Evolutionary conservation across 2,329 filamentous ascomycete genomes (phyloP).

Genomic region (Aspergillus sp.): DNA sequence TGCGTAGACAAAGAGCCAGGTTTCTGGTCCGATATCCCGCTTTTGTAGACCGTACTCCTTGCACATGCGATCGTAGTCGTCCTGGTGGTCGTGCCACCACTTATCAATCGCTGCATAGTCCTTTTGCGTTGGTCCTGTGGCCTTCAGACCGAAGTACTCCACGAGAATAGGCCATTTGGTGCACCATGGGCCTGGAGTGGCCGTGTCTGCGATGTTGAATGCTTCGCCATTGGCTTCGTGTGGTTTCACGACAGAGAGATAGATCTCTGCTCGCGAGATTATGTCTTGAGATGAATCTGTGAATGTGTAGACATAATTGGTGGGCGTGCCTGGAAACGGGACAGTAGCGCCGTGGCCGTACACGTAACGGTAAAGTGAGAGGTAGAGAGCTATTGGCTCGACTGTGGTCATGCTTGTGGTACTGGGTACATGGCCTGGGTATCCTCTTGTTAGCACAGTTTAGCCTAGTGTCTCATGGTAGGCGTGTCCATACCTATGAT

Average conservation of each 20-base stretch:
- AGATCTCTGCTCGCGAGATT: slow-evolving; percentile 28
- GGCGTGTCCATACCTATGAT: slow-evolving; percentile 33
- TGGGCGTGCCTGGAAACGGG: slow-evolving; percentile 40
- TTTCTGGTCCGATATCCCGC: slow-evolving; percentile 14
- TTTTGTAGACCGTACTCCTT: slow-evolving; percentile 18
- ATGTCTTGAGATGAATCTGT: slow-evolving; percentile 43
- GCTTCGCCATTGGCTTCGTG: slow-evolving; percentile 19
- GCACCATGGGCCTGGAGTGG: slow-evolving; percentile 17
- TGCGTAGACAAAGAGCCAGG: slow-evolving; percentile 22
- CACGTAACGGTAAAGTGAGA: slow-evolving; percentile 40
- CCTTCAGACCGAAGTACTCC: slow-evolving; percentile 26
- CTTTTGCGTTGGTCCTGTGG: slow-evolving; percentile 7
- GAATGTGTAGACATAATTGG: slow-evolving; percentile 36
- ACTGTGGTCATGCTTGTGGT: slow-evolving; percentile 49
- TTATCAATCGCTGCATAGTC: slow-evolving; percentile 21
- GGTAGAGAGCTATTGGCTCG: slow-evolving; percentile 43
- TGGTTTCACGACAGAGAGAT: slow-evolving; percentile 23
- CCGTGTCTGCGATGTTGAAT: slow-evolving; percentile 32
- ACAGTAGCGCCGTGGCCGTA: slow-evolving; percentile 40
- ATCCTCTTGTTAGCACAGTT: neutral
- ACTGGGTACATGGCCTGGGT: slow-evolving; percentile 46
- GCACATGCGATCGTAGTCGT: slow-evolving; percentile 24
- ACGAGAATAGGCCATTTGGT: slow-evolving; percentile 23
- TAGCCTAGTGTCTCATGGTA: neutral
- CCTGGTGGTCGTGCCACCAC: slow-evolving; percentile 25